phyloP scores from a whole-genome alignment of 2,329 filamentous ascomycete genomes.

The Septoria petroselini region DNA sequence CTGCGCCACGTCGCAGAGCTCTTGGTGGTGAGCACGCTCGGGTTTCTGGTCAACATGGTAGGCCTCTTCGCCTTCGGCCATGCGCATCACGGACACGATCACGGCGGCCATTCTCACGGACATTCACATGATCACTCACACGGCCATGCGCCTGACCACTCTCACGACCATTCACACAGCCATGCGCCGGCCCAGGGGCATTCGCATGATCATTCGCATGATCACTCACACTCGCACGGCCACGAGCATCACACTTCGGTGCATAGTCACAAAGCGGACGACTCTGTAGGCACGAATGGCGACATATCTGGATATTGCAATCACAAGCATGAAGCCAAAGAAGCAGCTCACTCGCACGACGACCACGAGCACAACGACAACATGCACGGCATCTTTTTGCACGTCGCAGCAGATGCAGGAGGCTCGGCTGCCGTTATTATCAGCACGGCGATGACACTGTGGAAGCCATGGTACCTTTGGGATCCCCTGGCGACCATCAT shows the following conservation, averaged over 20 bases:
- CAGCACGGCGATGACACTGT: constrained; percentile 82
- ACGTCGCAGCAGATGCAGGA: constrained; percentile 90
- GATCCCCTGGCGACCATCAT: constrained; percentile 91
- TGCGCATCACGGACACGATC: constrained; percentile 49
- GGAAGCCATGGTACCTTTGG: constrained; percentile 88
- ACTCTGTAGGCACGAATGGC: constrained; percentile 16
- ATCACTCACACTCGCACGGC: constrained; percentile 37
- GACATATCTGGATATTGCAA: constrained; percentile 20
- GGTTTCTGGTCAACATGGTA: constrained; percentile 84
- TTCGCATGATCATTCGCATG: constrained; percentile 35
- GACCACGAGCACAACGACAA: constrained; percentile 75
- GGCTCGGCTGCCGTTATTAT: constrained; percentile 92
- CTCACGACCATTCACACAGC: constrained; percentile 32
- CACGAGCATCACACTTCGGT: constrained; percentile 10
- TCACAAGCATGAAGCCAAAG: constrained; percentile 13
- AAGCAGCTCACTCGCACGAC: constrained; percentile 19
- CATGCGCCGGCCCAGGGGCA: constrained; percentile 34
- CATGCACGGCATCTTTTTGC: constrained; percentile 95
- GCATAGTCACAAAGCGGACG: constrained; percentile 16
- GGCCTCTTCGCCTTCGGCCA: constrained; percentile 80
- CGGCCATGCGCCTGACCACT: constrained; percentile 40
- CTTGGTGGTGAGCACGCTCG: constrained; percentile 80
- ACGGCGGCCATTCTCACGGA: constrained; percentile 35
- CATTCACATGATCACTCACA: constrained; percentile 40
- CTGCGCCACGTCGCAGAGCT: constrained; percentile 82